phyloP scores from a whole-genome alignment of 2,329 filamentous ascomycete genomes.

The Coniosporium tulheliwenetii region DNA sequence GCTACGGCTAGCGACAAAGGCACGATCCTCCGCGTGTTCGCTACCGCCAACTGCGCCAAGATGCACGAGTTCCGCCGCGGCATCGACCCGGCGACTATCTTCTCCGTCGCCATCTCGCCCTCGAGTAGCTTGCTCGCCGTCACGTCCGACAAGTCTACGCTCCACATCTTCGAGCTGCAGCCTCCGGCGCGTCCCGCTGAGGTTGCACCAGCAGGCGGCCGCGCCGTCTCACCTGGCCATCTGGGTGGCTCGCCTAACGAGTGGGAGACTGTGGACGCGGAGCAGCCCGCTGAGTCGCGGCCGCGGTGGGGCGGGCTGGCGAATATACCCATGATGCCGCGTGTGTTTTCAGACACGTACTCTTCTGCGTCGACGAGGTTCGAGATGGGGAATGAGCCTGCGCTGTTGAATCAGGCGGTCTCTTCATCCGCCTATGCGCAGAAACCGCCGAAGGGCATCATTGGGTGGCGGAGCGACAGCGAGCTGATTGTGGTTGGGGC shows the following conservation, averaged over 20 bases:
- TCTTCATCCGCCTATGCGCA: conserved; percentile 5
- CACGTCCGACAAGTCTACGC: conserved; percentile 89
- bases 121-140: conserved; percentile 68
- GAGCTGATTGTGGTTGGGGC: conserved; percentile 64
- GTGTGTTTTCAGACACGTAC: conserved; percentile 79
- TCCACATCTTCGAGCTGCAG: conserved; percentile 85
- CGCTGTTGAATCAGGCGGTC: conserved; percentile 12
- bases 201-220: conserved; percentile 12
- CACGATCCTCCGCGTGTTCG: conserved; percentile 76
- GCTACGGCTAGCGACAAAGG: conserved; percentile 88
- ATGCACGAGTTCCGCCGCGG: conserved; percentile 76
- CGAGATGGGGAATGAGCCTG: conserved; percentile 62
- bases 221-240: background rate
- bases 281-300: conserved; percentile 30
- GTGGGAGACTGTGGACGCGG: conserved; percentile 9
- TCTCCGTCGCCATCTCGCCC: conserved; percentile 76
- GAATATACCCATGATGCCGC: conserved; percentile 70
- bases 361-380: conserved; percentile 21
- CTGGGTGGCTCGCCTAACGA: conserved; percentile 2
- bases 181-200: conserved; percentile 24
- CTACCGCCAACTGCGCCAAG: conserved; percentile 63
- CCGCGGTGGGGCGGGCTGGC: conserved; percentile 78
- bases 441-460: conserved; percentile 61
- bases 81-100: conserved; percentile 75
- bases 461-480: conserved; percentile 69